These are phyloP conservation scores for Dioscorea zingiberensis DNA, from an alignment of 106 monocot genomes.

Conservation along the genomic window DNA sequence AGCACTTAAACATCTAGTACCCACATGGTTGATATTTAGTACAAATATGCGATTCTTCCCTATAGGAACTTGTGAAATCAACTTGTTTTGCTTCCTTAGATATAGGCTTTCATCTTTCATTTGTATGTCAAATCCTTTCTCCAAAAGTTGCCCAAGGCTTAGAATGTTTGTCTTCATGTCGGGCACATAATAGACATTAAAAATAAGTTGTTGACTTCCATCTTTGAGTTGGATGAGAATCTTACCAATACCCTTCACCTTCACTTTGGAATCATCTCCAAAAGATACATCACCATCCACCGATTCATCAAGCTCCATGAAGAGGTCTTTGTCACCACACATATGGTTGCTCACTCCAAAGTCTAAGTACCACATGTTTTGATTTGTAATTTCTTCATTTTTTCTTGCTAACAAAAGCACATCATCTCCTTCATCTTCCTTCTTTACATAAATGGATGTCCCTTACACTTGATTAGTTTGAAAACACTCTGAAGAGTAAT, in stretches of 20 bases:
- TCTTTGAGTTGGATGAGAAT: conserved; percentile 8
- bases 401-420: not conserved
- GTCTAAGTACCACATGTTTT: conserved; percentile 4
- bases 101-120: not conserved
- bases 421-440: not conserved
- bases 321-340: too few species aligned
- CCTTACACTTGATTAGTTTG: not conserved
- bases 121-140: conserved; percentile 2
- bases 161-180: conserved; percentile 5
- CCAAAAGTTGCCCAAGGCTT: conserved; percentile 14
- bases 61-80: conserved; percentile 4
- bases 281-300: conserved; percentile 3
- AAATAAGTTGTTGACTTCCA: conserved; percentile 9
- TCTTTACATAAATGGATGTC: not conserved
- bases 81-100: not conserved
- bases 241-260: not conserved
- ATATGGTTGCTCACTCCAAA: not conserved
- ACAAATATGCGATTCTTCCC: not conserved
- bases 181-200: conserved; percentile 12
- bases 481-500: conserved; percentile 3
- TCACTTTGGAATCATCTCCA: conserved; percentile 5
- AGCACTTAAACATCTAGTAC: not conserved
- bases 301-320: too few species aligned
- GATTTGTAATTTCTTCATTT: not conserved
- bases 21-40: conserved; percentile 7